Conservation (phyloP, 331 rosid species). For the Saraca asoca region DNA sequence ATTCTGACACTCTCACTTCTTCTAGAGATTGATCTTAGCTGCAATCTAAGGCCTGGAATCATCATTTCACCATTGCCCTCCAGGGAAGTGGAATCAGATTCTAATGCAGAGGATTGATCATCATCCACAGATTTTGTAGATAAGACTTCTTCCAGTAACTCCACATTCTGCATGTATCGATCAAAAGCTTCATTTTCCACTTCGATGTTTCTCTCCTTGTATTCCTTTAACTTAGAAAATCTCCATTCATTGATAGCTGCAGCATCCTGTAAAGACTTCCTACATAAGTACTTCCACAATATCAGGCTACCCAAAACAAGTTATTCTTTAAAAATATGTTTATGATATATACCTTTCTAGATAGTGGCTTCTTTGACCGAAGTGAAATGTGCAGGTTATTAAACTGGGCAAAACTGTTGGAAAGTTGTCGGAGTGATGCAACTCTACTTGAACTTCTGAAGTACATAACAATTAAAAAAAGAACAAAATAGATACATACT, state of each 20-base stretch:
- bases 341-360: slow-evolving; percentile 68
- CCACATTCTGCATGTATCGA: slow-evolving; percentile 79
- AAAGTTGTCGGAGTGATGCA: slow-evolving; percentile 82
- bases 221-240: slow-evolving; percentile 80
- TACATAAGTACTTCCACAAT: slow-evolving; percentile 38
- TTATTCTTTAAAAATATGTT: slow-evolving; percentile 21
- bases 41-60: slow-evolving; percentile 61
- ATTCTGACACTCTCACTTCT: slow-evolving; percentile 59
- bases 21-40: slow-evolving; percentile 57
- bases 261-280: slow-evolving; percentile 71
- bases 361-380: slow-evolving; percentile 80
- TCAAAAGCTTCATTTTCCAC: slow-evolving; percentile 87
- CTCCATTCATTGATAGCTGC: slow-evolving; percentile 93
- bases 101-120: slow-evolving; percentile 43
- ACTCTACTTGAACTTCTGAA: slow-evolving; percentile 79
- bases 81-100: slow-evolving; percentile 38
- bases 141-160: slow-evolving; percentile 78
- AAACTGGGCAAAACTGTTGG: slow-evolving; percentile 88
- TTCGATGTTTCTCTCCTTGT: slow-evolving; percentile 68
- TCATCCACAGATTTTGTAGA: slow-evolving; percentile 56
- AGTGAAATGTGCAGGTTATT: slow-evolving; percentile 70
- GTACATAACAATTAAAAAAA: slow-evolving; percentile 10
- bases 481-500: slow-evolving; percentile 29
- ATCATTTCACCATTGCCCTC: slow-evolving; percentile 47
- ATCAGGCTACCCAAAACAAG: slow-evolving; percentile 28